Conservation (phyloP, 1,284 basidiomycete species). For the Trichosporon inkin region DNA sequence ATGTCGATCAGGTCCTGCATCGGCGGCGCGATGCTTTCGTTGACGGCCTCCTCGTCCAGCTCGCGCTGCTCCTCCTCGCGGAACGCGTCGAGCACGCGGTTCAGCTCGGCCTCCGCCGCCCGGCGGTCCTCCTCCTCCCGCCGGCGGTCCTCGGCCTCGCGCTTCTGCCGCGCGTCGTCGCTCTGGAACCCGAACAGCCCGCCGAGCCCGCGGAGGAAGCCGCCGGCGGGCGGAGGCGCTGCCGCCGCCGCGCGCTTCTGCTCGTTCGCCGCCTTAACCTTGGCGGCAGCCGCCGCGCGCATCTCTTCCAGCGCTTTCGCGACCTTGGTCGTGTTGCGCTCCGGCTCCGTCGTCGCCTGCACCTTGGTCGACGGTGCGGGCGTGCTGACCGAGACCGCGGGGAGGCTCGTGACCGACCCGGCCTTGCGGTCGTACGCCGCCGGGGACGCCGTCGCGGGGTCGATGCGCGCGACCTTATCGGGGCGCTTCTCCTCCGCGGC, state of each 20-base stretch:
- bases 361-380: conserved; percentile 2
- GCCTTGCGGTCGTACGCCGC: conserved; percentile 1
- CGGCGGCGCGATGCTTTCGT: conserved; percentile 18
- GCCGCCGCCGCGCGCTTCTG: conserved; percentile 23
- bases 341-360: not conserved
- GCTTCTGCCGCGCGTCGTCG: conserved; percentile 23
- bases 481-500: conserved; percentile 24
- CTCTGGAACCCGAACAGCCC: conserved; percentile 29
- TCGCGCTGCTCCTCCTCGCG: conserved; percentile 10
- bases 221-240: conserved; percentile 29
- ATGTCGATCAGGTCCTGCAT: conserved; percentile 15
- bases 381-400: conserved; percentile 10
- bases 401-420: conserved; percentile 8
- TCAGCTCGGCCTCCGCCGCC: conserved; percentile 13
- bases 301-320: conserved; percentile 42
- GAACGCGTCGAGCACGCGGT: not conserved
- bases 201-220: conserved; percentile 41
- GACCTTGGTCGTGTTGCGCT: conserved; percentile 33
- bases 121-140: conserved; percentile 31
- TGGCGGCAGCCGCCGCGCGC: conserved; percentile 35
- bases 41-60: conserved; percentile 24
- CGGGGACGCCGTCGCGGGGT: conserved; percentile 16
- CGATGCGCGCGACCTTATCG: conserved; percentile 36
- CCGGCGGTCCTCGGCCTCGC: conserved; percentile 17
- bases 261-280: conserved; percentile 29